These are phyloP conservation scores for Jamesozyma hellenica DNA, from an alignment of 805 yeast genomes.

Conservation along the genomic window DNA sequence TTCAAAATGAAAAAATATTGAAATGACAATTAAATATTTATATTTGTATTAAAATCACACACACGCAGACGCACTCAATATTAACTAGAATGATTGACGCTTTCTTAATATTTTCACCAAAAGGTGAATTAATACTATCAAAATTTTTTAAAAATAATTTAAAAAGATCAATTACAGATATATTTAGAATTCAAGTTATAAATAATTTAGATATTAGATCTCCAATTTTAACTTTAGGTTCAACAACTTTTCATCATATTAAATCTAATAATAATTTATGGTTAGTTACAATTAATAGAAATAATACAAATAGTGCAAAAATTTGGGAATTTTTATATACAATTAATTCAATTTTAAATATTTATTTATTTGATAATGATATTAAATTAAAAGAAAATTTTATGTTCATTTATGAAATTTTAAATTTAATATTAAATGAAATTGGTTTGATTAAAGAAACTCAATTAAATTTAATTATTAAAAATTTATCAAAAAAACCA, in stretches of 20 bases:
- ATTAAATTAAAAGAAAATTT: constrained; percentile 54
- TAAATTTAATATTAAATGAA: constrained; percentile 51
- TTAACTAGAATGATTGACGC: constrained; percentile 60
- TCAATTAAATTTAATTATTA: constrained; percentile 18
- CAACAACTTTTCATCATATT: constrained; percentile 81
- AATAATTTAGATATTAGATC: constrained; percentile 45
- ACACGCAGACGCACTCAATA: background rate
- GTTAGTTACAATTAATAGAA: constrained; percentile 81
- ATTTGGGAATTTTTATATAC: constrained; percentile 71
- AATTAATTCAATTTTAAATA: constrained; percentile 43
- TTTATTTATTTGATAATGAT: constrained; percentile 34
- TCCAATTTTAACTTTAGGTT: constrained; percentile 77
- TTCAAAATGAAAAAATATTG: background rate
- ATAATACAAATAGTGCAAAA: constrained; percentile 74
- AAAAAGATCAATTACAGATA: constrained; percentile 70
- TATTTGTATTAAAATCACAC: background rate
- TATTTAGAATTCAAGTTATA: constrained; percentile 87
- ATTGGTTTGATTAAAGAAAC: constrained; percentile 24
- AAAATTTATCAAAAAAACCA: constrained; percentile 20
- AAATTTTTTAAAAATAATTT: constrained; percentile 65
- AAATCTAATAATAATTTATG: constrained; percentile 50
- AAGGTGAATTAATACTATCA: constrained; percentile 78
- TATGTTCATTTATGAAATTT: constrained; percentile 57
- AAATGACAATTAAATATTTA: background rate
- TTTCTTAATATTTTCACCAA: constrained; percentile 61